Evolutionary conservation across 805 yeast genomes (phyloP).

Genomic region (Hanseniaspora hatyaiensis): DNA sequence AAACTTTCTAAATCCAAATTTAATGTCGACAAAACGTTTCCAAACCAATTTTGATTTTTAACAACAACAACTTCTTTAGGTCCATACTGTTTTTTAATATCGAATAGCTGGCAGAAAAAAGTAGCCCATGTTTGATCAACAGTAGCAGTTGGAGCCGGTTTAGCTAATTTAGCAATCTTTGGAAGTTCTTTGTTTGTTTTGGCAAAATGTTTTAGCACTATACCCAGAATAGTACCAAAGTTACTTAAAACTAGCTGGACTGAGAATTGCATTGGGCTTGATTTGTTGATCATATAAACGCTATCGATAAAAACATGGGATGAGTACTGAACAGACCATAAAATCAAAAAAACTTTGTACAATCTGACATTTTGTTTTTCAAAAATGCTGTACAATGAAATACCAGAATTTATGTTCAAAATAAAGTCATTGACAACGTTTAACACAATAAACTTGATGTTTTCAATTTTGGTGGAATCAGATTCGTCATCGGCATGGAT

Average conservation of each 20-base stretch:
- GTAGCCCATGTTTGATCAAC: conserved; percentile 1
- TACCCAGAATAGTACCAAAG: conserved; percentile 7
- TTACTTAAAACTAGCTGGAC: conserved; percentile 9
- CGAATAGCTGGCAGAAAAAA: background rate
- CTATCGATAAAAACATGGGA: conserved; percentile 13
- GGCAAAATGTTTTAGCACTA: conserved; percentile 11
- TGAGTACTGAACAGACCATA: conserved; percentile 12
- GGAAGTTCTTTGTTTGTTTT: background rate
- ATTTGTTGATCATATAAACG: conserved; percentile 14
- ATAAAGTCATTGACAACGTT: conserved; percentile 10
- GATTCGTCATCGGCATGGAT: background rate
- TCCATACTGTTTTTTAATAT: background rate
- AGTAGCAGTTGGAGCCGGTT: background rate
- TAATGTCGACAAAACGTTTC: background rate
- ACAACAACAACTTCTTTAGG: background rate
- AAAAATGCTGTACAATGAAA: conserved; percentile 13
- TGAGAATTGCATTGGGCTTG: conserved; percentile 5
- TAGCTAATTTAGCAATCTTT: background rate
- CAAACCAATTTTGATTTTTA: too few species aligned
- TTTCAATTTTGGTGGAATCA: background rate
- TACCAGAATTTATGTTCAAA: conserved; percentile 14
- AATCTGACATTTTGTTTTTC: conserved; percentile 1
- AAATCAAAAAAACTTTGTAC: conserved; percentile 2
- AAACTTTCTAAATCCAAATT: background rate
- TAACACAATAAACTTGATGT: conserved; percentile 9